These are phyloP conservation scores for Harrya chromipes DNA, from an alignment of 768 basidiomycete species.

Conservation along the genomic window DNA sequence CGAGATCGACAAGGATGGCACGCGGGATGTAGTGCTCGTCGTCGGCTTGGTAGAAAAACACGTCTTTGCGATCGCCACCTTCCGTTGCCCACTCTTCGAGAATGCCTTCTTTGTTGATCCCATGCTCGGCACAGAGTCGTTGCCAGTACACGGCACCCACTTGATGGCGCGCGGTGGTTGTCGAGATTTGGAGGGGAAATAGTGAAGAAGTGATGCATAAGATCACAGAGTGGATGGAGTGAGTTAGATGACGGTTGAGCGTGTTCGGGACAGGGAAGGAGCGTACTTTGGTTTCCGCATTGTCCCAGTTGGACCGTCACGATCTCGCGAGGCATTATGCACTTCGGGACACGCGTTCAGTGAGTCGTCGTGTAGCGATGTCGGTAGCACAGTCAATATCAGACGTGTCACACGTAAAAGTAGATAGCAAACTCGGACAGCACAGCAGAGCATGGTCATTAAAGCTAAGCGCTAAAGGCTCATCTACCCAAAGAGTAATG, in stretches of 20 bases:
- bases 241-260: conserved; percentile 4
- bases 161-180: conserved; percentile 27
- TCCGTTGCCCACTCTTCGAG: conserved; percentile 97
- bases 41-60: conserved; percentile 99
- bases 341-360: conserved; percentile 14
- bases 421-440: background rate
- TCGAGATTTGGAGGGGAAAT: too few relatives aligned
- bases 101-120: conserved; percentile 92
- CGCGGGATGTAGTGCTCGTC: conserved; percentile 99
- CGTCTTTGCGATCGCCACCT: conserved; percentile 95
- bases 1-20: conserved; percentile 93
- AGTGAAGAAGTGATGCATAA: too few relatives aligned
- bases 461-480: background rate
- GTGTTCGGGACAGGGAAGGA: conserved; percentile 1
- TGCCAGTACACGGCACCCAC: conserved; percentile 99
- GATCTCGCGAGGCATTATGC: conserved; percentile 75
- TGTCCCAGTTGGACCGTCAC: conserved; percentile 86
- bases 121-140: conserved; percentile 96
- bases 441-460: conserved; percentile 20
- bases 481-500: conserved; percentile 11
- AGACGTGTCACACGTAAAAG: conserved; percentile 5
- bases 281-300: conserved; percentile 88
- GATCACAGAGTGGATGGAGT: background rate
- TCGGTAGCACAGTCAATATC: too few relatives aligned
- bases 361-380: too few relatives aligned